Evolutionary conservation across 768 basidiomycete species (phyloP), one percentile per base, ranked within the genome.

Genomic region (Agrocybe pediades): DNA sequence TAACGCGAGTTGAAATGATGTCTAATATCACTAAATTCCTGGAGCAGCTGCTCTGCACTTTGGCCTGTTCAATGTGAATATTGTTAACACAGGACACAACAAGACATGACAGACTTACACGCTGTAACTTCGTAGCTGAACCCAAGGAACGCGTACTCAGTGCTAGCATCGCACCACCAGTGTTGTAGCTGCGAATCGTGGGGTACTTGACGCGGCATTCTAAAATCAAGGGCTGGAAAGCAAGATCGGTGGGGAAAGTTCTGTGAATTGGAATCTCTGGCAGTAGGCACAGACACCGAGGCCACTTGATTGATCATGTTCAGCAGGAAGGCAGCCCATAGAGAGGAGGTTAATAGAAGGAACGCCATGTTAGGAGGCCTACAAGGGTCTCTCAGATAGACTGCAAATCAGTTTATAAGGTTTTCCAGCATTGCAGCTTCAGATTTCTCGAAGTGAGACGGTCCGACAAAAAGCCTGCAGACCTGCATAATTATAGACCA

Each of bases 71-170:
- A 42, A 24, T 54, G 20, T 26, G 29, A 40, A 45, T 24, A 27
- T 26, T 57, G 25, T 51, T 43, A 16, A n/a, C 19, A 9, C 39
- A 26, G 24, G 39, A 50, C 17, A 21, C 4, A 9, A 26, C 15
- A 20, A n/a, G 20, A 24, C 9, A 47, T 46, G 16, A 29, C 13
- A 21, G 39, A 65, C 81, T 36, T 58, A 87, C 87, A 89, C 13
- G 71, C 75, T 26, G 84, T 80, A 23, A 90, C 75, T 62, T 88
- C 88, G 58, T 91, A 91, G 64, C 86, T 86, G 68, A 91, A 88
- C 0, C 88, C 89, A 49, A 90, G 68, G 64, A 91, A 91, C 0
- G 81, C 89, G 60, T 88, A 90, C 64, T 92, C 89, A 0, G 79
- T 82, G 46, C 70, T 66, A 23, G 70, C 63, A 50, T 80, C 65